Conservation (phyloP, 306 rosid species). For the Gynostemma pentaphyllum region DNA sequence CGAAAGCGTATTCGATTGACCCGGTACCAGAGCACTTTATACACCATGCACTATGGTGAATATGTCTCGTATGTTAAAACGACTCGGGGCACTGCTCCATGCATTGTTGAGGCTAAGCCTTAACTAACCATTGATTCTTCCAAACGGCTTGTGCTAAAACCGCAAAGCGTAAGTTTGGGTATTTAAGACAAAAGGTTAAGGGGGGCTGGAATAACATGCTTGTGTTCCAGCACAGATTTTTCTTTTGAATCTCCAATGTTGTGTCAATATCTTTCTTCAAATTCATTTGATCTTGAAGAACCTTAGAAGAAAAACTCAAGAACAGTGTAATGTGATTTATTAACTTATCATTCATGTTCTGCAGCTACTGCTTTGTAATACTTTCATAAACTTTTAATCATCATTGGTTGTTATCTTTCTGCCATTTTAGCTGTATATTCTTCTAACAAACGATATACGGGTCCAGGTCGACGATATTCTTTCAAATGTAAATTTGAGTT, state of each 20-base stretch:
- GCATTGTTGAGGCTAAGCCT: slow-evolving; percentile 44
- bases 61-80: slow-evolving; percentile 58
- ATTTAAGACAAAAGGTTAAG: slow-evolving; percentile 8
- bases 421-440: neutral
- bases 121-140: slow-evolving; percentile 23
- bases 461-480: too few relatives aligned
- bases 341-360: neutral
- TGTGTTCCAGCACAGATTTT: slow-evolving; percentile 19
- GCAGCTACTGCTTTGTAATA: neutral
- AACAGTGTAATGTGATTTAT: neutral
- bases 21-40: slow-evolving; percentile 82
- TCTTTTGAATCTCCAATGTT: slow-evolving; percentile 12
- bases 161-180: slow-evolving; percentile 23
- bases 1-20: slow-evolving; percentile 55
- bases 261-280: slow-evolving; percentile 31
- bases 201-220: slow-evolving; percentile 19
- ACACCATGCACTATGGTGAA: slow-evolving; percentile 61
- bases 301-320: neutral
- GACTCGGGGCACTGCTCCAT: slow-evolving; percentile 50
- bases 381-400: neutral
- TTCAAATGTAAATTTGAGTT: too few relatives aligned
- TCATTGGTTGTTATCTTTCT: neutral
- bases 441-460: too few relatives aligned
- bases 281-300: slow-evolving; percentile 51
- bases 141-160: slow-evolving; percentile 17